A percentile compares a stretch with the other conserved stretches of the same genome.
Conservation (phyloP, 2,329 filamentous ascomycete genomes). For the Ophiocordyceps camponoti-rufipedis region DNA sequence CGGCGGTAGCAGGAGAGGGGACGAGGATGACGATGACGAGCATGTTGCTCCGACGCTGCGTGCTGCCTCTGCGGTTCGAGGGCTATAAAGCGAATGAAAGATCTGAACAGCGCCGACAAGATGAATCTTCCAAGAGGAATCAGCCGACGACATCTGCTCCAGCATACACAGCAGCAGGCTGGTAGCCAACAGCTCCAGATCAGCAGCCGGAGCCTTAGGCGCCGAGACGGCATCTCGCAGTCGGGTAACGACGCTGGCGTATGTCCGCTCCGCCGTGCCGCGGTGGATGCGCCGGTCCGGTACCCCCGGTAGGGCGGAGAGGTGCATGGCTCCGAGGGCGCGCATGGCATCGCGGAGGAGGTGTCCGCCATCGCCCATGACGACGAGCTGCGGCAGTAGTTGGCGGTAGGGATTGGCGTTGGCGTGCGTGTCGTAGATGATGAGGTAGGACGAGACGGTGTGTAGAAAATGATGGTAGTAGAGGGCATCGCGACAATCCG, state of each 20-base stretch:
- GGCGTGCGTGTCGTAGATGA: slow-evolving; percentile 19
- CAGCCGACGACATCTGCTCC: slow-evolving; percentile 4
- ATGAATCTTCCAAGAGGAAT: slow-evolving; percentile 18
- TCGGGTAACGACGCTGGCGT: slow-evolving; percentile 14
- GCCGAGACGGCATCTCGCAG: slow-evolving; percentile 9
- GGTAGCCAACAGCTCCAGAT: slow-evolving; percentile 8
- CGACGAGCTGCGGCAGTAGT: slow-evolving; percentile 19
- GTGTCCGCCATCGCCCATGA: slow-evolving; percentile 20
- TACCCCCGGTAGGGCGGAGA: slow-evolving; percentile 17
- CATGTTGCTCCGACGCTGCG: not conserved
- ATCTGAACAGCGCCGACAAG: slow-evolving; percentile 19
- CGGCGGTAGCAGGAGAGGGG: not conserved
- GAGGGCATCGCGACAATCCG: slow-evolving; percentile 7
- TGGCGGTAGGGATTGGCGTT: slow-evolving; percentile 20
- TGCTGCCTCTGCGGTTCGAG: not conserved
- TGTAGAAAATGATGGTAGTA: slow-evolving; percentile 18
- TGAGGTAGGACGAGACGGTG: slow-evolving; percentile 22
- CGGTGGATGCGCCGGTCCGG: slow-evolving; percentile 14
- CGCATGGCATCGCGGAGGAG: slow-evolving; percentile 18
- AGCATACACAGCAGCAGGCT: slow-evolving; percentile 6
- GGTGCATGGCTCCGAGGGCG: slow-evolving; percentile 18
- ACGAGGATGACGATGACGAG: not conserved
- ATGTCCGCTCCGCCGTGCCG: slow-evolving; percentile 18
- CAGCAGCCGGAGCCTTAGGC: slow-evolving; percentile 8
- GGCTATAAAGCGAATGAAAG: slow-evolving; percentile 7